Percentiles rank a stretch among this genome's conserved stretches.
Evolutionary conservation across 73 alveolate genomes (phyloP).

Genomic region (Paramecium tetraurelia): DNA sequence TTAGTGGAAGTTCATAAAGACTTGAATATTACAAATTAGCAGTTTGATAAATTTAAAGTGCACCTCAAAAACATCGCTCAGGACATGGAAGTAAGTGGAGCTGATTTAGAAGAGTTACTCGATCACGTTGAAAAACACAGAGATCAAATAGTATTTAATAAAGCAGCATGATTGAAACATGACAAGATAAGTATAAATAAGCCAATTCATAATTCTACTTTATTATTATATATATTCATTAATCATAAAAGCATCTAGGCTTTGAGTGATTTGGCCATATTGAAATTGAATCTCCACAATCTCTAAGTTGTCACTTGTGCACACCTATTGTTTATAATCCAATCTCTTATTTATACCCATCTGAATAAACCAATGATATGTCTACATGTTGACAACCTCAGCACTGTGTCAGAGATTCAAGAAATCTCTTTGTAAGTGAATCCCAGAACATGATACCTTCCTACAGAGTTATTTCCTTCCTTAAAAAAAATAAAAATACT

Average conservation of each 20-base stretch:
- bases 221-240: neutral
- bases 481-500: neutral
- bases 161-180: neutral
- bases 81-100: constrained; percentile 17
- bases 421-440: constrained; percentile 7
- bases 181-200: neutral
- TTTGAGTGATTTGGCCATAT: neutral
- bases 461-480: neutral
- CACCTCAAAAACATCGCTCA: neutral
- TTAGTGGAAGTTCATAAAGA: neutral
- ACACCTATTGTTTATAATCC: too few species aligned
- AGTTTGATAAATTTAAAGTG: neutral
- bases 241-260: neutral
- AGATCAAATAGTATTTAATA: neutral
- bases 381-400: constrained; percentile 46
- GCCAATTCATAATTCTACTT: neutral
- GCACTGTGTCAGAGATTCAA: constrained; percentile 47
- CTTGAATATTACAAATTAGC: neutral
- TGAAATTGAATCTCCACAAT: neutral
- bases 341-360: neutral
- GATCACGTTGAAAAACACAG: constrained; percentile 36
- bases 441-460: constrained; percentile 40
- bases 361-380: constrained; percentile 58
- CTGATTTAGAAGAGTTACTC: neutral
- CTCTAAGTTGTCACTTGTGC: neutral